phyloP scores from a whole-genome alignment of 2,329 filamentous ascomycete genomes.

The Pseudocercospora cruenta region DNA sequence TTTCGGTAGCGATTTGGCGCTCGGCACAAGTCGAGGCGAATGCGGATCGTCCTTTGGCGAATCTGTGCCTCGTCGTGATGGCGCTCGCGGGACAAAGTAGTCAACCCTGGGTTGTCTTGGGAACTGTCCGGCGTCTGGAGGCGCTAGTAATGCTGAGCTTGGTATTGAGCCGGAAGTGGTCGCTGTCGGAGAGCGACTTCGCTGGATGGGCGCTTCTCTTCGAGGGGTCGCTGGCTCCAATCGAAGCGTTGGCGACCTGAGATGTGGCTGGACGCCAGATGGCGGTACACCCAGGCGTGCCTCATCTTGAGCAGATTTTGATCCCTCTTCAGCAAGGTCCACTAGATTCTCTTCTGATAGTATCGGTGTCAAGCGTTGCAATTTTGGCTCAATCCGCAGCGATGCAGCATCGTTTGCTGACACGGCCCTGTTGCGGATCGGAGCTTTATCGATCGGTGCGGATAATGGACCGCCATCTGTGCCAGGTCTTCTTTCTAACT shows the following conservation, averaged over 20 bases:
- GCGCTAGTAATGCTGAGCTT: slow-evolving; percentile 19
- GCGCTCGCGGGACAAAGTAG: slow-evolving; percentile 19
- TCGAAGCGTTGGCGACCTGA: slow-evolving; percentile 18
- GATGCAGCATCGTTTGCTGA: slow-evolving; percentile 62
- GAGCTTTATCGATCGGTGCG: slow-evolving; percentile 33
- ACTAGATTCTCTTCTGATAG: slow-evolving; percentile 22
- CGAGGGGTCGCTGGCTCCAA: slow-evolving; percentile 28
- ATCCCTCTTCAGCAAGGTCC: slow-evolving; percentile 15
- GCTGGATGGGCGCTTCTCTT: slow-evolving; percentile 15
- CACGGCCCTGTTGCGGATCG: slow-evolving; percentile 52
- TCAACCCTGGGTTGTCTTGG: slow-evolving; percentile 11
- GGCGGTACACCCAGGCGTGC: slow-evolving; percentile 14
- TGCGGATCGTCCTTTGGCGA: slow-evolving; percentile 20
- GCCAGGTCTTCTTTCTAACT: slow-evolving; percentile 14
- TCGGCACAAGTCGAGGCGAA: slow-evolving; percentile 33
- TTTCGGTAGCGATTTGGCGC: slow-evolving; percentile 44
- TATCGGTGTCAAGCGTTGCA: slow-evolving; percentile 23
- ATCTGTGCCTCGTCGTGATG: slow-evolving; percentile 18
- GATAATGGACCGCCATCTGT: slow-evolving; percentile 22
- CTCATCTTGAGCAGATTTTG: slow-evolving; percentile 3
- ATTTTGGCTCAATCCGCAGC: slow-evolving; percentile 48
- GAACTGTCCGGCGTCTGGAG: slow-evolving; percentile 17
- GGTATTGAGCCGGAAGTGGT: slow-evolving; percentile 11
- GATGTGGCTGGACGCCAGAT: background rate
- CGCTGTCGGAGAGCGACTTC: slow-evolving; percentile 16